Conservation (phyloP, 768 basidiomycete genomes). For the Rhodotorula diobovata region DNA sequence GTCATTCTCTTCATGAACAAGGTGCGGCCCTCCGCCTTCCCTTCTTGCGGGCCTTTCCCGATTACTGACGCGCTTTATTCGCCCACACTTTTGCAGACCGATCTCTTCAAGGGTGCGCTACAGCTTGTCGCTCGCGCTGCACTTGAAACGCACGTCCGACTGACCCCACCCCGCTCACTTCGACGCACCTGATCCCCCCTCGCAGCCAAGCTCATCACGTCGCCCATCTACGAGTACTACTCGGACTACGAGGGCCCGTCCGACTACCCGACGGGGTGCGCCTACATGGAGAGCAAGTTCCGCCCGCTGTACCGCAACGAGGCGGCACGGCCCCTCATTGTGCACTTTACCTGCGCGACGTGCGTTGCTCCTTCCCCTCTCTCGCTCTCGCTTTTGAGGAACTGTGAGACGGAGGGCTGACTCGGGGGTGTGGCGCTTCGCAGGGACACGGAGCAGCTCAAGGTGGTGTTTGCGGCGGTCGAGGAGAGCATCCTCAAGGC, state of each 20-base stretch:
- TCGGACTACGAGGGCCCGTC: conserved; percentile 76
- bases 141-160: background rate
- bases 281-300: conserved; percentile 72
- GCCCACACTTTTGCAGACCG: conserved; percentile 54
- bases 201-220: conserved; percentile 69
- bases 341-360: conserved; percentile 42
- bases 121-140: background rate
- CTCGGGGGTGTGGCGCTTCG: no score
- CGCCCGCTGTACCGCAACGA: conserved; percentile 85
- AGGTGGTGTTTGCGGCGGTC: conserved; percentile 45
- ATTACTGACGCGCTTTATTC: background rate
- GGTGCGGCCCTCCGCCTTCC: background rate
- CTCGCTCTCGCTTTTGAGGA: background rate
- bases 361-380: background rate
- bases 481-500: conserved; percentile 45
- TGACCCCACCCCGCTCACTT: no score
- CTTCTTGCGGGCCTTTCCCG: no score
- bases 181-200: background rate
- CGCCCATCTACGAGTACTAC: conserved; percentile 81
- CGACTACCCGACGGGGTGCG: conserved; percentile 84
- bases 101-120: conserved; percentile 58
- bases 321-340: conserved; percentile 28
- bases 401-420: background rate
- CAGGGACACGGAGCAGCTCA: conserved; percentile 44
- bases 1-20: conserved; percentile 57